Base-by-base conservation (phyloP, 768 basidiomycete species). In the Serpula lacrymans region DNA sequence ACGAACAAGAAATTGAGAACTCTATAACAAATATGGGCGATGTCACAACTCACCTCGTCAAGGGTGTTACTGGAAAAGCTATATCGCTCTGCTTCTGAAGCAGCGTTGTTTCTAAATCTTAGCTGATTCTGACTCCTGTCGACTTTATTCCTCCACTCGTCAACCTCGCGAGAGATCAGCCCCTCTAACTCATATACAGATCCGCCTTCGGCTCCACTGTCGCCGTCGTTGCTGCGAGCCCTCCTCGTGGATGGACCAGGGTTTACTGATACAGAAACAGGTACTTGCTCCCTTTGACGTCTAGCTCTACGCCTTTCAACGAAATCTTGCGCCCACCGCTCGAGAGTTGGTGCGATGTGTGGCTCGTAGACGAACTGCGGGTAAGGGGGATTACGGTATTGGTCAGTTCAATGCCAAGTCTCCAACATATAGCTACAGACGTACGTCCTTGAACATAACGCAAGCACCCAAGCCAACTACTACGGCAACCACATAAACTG, bases 341-440 rank as follows among this genome's bases (percentile, higher is more conserved):
- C 81, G 21, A 85, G 32, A 30, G 64, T 69, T 0, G 82, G 82
- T 14, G 80, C 80, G 42, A 85, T 71, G 43, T 83, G 81, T 8
- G 82, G 82, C 46, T 82, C 81, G 42, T 82, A 84, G 21, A 86
- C 74, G 41, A 79, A 78, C 83, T 86, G 43, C 16, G 38, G 25
- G 17, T 21, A 13, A 9, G 7, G 22, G 17, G 14, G 18, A 34
- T 38, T 38, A 45, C 38, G 41, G 25, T 29, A 37, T 16, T 29
- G 28, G 34, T 42, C 52, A 44, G 54, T 53, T 41, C 49, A 54
- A 31, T 39, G 49, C 52, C 45, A 33, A 50, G 54, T 47, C 45
- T 40, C 29, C 17, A 29, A 26, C 32, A 26, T 35, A n/a, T 20
- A 26, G 16, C 21, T 12, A 20, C 6, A 28, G 34, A 56, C 68